These are phyloP conservation scores for Sorghum bicolor DNA, from an alignment of 176 grass and related monocot genomes.

Conservation along the genomic window DNA sequence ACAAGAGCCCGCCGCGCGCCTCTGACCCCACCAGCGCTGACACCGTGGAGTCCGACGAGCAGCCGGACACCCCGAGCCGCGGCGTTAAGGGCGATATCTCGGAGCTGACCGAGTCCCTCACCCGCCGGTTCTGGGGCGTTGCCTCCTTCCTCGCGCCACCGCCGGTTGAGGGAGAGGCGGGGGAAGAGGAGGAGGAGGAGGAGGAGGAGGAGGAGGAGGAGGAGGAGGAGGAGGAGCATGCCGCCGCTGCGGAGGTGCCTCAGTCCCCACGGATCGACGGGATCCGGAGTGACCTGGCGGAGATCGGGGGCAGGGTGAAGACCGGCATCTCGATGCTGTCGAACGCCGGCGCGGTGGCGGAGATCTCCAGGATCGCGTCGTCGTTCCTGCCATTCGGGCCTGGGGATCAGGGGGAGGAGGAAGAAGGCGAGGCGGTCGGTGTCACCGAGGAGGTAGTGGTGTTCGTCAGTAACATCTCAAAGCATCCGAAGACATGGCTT, in stretches of 20 bases:
- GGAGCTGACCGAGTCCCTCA: constrained; percentile 70
- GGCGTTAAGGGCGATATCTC: constrained; percentile 66
- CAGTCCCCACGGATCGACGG: constrained; percentile 55
- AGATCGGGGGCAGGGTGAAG: constrained; percentile 63
- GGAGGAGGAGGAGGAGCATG: background rate
- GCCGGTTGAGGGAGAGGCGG: background rate
- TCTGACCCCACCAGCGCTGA: background rate
- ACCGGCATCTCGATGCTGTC: constrained; percentile 76
- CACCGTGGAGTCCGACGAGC: constrained; percentile 33
- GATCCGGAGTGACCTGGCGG: constrained; percentile 72
- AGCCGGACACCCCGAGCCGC: constrained; percentile 33
- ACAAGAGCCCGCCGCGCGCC: constrained; percentile 15
- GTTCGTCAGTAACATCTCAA: constrained; percentile 63
- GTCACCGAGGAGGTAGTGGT: constrained; percentile 58
- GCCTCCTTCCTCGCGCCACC: constrained; percentile 61
- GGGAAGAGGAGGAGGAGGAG: background rate
- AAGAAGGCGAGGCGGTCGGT: constrained; percentile 27
- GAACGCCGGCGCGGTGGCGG: constrained; percentile 48
- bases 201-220: background rate
- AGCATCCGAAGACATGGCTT: constrained; percentile 57
- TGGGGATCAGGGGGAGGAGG: constrained; percentile 30
- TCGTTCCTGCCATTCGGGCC: constrained; percentile 65
- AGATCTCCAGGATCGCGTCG: constrained; percentile 73
- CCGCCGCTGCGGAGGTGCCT: background rate
- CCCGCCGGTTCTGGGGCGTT: constrained; percentile 68